A percentile compares a stretch with the other conserved stretches of the same genome.
Evolutionary conservation across 2,329 filamentous ascomycete genomes (phyloP).

Genomic region (Aspergillus pseudoviridinutans): DNA sequence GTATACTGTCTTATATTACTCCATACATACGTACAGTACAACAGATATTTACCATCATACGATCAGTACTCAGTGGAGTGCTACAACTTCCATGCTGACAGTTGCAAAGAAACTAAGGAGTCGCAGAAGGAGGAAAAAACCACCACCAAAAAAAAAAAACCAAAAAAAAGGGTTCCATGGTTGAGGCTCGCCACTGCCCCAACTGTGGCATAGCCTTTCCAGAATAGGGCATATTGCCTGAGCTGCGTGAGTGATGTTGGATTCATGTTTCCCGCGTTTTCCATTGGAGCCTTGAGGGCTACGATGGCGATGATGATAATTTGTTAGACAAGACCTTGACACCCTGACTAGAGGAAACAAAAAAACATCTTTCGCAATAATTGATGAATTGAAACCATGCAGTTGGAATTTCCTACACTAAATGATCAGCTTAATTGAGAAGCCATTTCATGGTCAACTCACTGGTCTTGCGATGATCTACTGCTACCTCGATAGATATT

Average conservation of each 20-base stretch:
- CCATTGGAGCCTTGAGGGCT: conserved; percentile 5
- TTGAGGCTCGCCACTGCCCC: conserved; percentile 27
- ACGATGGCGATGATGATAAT: not conserved
- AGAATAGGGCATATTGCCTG: conserved; percentile 22
- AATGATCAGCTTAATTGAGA: too few species aligned
- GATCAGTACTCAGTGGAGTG: not conserved
- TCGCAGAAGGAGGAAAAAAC: conserved; percentile 7
- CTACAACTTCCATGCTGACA: not conserved
- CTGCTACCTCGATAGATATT: not conserved
- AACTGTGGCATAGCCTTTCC: conserved; percentile 16
- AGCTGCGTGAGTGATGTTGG: conserved; percentile 1
- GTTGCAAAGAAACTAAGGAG: not conserved
- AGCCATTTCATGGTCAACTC: not conserved
- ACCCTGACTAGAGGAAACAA: not conserved
- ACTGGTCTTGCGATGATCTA: not conserved
- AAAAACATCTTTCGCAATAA: not conserved
- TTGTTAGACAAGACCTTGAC: not conserved
- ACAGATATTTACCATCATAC: not conserved
- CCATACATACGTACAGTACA: not conserved
- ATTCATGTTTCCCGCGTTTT: conserved; percentile 15
- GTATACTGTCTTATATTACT: not conserved
- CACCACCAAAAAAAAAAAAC: too few species aligned
- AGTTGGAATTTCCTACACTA: too few species aligned
- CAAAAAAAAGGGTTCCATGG: conserved; percentile 15
- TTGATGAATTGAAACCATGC: not conserved